These are phyloP conservation scores for Lasiodiplodia sp. DNA, from an alignment of 2,329 filamentous ascomycete species.

Conservation along the genomic window DNA sequence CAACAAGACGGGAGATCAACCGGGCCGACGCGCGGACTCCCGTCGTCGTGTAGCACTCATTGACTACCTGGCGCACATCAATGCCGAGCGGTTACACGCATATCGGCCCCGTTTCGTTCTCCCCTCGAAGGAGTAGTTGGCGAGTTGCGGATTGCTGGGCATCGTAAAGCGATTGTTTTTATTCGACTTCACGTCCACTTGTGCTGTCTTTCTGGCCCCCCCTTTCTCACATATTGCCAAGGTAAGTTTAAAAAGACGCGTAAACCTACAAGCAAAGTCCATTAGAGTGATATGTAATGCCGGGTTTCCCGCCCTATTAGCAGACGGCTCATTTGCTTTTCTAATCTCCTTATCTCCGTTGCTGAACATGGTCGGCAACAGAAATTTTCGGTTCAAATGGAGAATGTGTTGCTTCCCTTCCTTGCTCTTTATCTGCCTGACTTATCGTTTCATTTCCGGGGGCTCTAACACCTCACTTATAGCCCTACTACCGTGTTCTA, in stretches of 20 bases:
- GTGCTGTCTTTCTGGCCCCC: background rate
- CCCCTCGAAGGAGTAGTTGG: background rate
- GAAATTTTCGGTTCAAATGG: background rate
- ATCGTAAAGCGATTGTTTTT: background rate
- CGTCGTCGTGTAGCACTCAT: background rate
- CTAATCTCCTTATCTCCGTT: background rate
- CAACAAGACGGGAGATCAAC: conserved; percentile 10
- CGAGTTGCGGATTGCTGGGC: background rate
- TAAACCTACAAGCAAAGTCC: too few species aligned
- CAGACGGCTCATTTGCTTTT: background rate
- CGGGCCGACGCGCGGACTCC: conserved; percentile 13
- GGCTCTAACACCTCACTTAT: background rate
- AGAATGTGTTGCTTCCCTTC: background rate
- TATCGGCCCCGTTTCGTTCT: background rate
- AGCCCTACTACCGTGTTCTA: background rate
- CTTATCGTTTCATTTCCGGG: background rate
- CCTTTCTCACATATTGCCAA: background rate
- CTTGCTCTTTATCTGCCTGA: background rate
- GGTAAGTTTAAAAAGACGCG: background rate
- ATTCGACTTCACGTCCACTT: background rate
- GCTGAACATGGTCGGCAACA: background rate
- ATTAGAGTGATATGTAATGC: background rate
- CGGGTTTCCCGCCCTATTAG: background rate
- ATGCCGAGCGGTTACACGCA: background rate
- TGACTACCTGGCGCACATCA: background rate